A percentile compares a stretch with the other conserved stretches of the same genome.
These are phyloP conservation scores for Westerdykella ornata DNA, from an alignment of 2,329 filamentous ascomycete genomes.

Conservation along the genomic window DNA sequence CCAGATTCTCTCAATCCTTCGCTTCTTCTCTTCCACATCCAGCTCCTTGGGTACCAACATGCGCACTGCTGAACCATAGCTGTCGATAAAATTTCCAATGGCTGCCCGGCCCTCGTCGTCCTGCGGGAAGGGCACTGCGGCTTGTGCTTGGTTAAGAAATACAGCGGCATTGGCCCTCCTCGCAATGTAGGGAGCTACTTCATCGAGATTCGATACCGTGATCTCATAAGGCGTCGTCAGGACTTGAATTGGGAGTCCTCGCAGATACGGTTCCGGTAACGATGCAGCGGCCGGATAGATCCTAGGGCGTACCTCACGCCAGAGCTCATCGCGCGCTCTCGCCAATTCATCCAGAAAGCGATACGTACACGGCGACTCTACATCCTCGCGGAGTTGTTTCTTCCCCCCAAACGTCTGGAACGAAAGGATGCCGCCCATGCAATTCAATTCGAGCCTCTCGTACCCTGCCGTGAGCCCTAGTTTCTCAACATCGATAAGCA, in stretches of 20 bases:
- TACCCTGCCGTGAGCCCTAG: conserved; percentile 12
- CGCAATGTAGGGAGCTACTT: conserved; percentile 21
- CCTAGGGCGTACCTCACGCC: conserved; percentile 21
- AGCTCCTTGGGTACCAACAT: conserved; percentile 16
- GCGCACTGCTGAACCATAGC: conserved; percentile 23
- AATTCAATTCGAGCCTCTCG: conserved; percentile 9
- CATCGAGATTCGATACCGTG: conserved; percentile 5
- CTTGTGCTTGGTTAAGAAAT: conserved; percentile 15
- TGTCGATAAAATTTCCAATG: conserved; percentile 32
- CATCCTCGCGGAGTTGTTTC: conserved; percentile 2
- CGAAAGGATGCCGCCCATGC: conserved; percentile 9
- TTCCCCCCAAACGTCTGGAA: background rate
- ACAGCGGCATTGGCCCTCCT: conserved; percentile 15
- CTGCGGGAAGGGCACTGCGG: conserved; percentile 12
- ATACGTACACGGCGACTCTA: conserved; percentile 16
- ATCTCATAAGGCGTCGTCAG: conserved; percentile 17
- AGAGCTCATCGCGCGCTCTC: conserved; percentile 26
- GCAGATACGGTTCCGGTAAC: conserved; percentile 26
- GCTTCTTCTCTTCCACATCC: conserved; percentile 7
- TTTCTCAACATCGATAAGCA: conserved; percentile 19
- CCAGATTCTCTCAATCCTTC: conserved; percentile 20
- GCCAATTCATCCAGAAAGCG: conserved; percentile 35
- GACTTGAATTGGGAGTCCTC: conserved; percentile 31
- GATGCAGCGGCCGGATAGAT: conserved; percentile 16
- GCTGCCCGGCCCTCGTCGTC: conserved; percentile 20